Evolutionary conservation across 2,329 filamentous ascomycete genomes (phyloP), one percentile per base, ranked within the genome.

Genomic region (Dothistroma pini): DNA sequence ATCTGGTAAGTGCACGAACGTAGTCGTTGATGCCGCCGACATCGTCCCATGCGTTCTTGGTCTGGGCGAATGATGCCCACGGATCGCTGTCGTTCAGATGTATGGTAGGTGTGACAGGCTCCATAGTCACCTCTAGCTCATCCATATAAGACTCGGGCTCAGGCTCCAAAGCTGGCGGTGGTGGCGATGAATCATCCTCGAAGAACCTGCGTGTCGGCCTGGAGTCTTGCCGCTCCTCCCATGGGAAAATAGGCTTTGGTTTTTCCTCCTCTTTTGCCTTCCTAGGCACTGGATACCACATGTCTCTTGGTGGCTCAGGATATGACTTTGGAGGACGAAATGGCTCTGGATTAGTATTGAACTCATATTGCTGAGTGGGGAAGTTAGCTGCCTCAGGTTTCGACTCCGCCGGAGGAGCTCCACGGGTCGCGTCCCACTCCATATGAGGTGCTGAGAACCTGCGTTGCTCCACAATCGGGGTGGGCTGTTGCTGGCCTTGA

Each of bases 41-140:
- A 57, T 91, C 90, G 70, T 99, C 95, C 95, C 95, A 99, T 16
- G 91, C 93, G 75, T 97, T 99, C 56, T 66, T 71, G 55, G 81
- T 85, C 52, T 86, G 84, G n/a, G 50, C 67, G 74, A 89, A 96
- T 52, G 82, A 82, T 64, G 86, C 83, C 90, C 90, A 96, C 21
- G 86, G 83, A 69, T 88, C 82, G 54, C 83, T 78, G 41, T 81
- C 72, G 22, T 76, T 77, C 59, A 79, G 68, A 50, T 75, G 76
- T 61, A 81, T 77, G 31, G 78, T 80, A 29, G 83, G 80, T 55
- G 81, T 83, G 49, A 61, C 54, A 6, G 71, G 68, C 44, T 65
- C 65, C 32, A 61, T 49, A 41, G 65, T 63, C 7, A 73, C 70
- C 52, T 64, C 67, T 22, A 73, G 60, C 51, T 74, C 72, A 56